Conservation (phyloP, 1,284 basidiomycete genomes). For the Sanghuangporus sanghuang region DNA sequence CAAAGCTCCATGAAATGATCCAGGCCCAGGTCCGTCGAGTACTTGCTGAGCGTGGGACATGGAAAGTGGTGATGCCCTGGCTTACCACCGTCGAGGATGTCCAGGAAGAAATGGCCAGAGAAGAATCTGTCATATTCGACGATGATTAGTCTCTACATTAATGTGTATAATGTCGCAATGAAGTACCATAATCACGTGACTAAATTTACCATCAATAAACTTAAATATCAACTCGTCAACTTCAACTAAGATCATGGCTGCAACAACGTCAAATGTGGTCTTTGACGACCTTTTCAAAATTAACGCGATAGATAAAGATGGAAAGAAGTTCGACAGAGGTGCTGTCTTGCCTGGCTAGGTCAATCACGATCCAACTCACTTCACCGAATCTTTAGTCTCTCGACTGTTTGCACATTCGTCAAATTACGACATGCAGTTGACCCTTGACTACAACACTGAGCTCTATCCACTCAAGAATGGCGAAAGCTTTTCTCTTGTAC, state of each 20-base stretch:
- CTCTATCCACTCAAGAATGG: conserved; percentile 69
- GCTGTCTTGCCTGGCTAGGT: conserved; percentile 5
- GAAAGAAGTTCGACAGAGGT: conserved; percentile 98
- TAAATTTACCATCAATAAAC: not conserved
- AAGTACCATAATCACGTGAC: not conserved
- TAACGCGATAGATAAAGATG: conserved; percentile 82
- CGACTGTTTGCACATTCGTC: conserved; percentile 80
- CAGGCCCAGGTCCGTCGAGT: conserved; percentile 62
- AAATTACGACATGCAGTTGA: conserved; percentile 86
- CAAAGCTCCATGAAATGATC: conserved; percentile 79
- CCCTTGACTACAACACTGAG: conserved; percentile 88
- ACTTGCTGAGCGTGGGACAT: conserved; percentile 57
- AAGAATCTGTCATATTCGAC: not conserved
- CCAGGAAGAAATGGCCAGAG: not conserved
- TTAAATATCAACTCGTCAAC: not conserved
- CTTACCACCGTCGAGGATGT: conserved; percentile 40
- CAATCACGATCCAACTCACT: conserved; percentile 4
- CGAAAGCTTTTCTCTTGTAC: conserved; percentile 80
- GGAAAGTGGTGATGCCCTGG: conserved; percentile 66
- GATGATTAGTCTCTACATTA: not conserved
- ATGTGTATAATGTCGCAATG: not conserved
- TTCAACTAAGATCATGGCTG: conserved; percentile 42
- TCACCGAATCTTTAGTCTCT: conserved; percentile 53
- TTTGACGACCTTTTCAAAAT: conserved; percentile 92
- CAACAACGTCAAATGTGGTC: conserved; percentile 66